phyloP scores from a whole-genome alignment of 768 basidiomycete species.

The Floccularia luteovirens region DNA sequence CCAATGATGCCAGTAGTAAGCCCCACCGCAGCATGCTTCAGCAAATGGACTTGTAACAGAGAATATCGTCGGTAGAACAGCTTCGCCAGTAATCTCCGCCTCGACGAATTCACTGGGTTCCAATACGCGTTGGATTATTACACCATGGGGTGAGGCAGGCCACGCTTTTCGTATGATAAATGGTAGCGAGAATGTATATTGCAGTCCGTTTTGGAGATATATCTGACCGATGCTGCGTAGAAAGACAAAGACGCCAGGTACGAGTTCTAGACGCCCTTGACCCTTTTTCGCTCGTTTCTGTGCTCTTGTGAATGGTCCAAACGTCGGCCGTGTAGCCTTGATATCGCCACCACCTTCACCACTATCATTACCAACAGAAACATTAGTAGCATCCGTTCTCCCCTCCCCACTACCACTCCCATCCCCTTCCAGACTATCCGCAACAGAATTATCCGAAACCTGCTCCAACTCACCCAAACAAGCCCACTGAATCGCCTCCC shows the following conservation, averaged over 20 bases:
- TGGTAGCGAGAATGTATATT: constrained; percentile 74
- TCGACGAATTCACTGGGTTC: constrained; percentile 63
- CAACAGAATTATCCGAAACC: constrained; percentile 15
- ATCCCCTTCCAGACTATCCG: too few species aligned
- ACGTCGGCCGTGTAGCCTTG: constrained; percentile 36
- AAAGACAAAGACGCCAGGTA: constrained; percentile 70
- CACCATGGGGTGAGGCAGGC: constrained; percentile 72
- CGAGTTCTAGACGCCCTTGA: constrained; percentile 25
- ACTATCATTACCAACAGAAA: constrained; percentile 12
- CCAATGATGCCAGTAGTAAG: constrained; percentile 55
- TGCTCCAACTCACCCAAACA: constrained; percentile 73
- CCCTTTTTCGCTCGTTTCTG: constrained; percentile 31
- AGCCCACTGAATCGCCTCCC: constrained; percentile 70
- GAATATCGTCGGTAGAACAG: constrained; percentile 73
- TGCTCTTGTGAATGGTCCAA: constrained; percentile 44
- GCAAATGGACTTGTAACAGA: constrained; percentile 70
- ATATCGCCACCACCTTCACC: constrained; percentile 2
- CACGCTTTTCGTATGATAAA: constrained; percentile 76
- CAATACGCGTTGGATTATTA: constrained; percentile 70
- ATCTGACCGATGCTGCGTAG: constrained; percentile 68
- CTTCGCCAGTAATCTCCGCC: constrained; percentile 56
- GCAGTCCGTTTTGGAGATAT: constrained; percentile 60
- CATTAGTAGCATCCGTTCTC: constrained; percentile 22
- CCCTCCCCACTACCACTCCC: neutral
- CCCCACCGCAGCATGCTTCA: constrained; percentile 67